Conservation (phyloP, 2,329 filamentous ascomycete genomes). For the Colletotrichum orbiculare region DNA sequence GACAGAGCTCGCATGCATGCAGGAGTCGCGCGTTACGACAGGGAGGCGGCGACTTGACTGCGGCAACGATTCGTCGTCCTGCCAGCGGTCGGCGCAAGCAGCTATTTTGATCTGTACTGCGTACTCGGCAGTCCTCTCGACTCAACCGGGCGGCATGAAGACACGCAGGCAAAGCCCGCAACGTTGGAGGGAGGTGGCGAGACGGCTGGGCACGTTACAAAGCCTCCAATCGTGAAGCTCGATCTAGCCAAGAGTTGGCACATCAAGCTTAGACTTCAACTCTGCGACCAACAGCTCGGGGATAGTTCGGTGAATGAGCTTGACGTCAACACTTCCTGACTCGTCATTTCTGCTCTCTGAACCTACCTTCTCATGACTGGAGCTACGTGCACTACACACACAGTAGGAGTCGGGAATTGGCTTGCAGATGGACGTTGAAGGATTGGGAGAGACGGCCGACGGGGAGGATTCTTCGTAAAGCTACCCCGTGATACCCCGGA, state of each 20-base stretch:
- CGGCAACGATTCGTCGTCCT: constrained; percentile 26
- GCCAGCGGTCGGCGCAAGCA: constrained; percentile 18
- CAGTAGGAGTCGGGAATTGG: constrained; percentile 9
- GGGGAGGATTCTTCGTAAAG: background rate
- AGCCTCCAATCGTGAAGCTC: constrained; percentile 26
- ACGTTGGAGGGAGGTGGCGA: constrained; percentile 27
- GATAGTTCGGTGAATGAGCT: constrained; percentile 33
- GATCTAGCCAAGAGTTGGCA: constrained; percentile 29
- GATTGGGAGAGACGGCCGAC: constrained; percentile 15
- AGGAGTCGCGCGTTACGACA: constrained; percentile 10
- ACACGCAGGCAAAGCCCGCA: constrained; percentile 16
- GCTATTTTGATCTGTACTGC: constrained; percentile 23
- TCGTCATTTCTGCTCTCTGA: constrained; percentile 12
- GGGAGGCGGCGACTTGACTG: constrained; percentile 8
- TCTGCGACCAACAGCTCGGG: constrained; percentile 27
- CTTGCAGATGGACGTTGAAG: constrained; percentile 20
- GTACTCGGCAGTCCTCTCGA: background rate
- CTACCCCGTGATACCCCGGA: constrained; percentile 30
- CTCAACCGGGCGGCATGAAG: constrained; percentile 18
- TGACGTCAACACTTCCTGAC: constrained; percentile 29
- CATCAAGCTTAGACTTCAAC: constrained; percentile 35
- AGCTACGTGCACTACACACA: constrained; percentile 5
- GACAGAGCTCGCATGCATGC: constrained; percentile 14
- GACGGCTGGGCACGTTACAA: constrained; percentile 15
- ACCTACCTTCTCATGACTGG: constrained; percentile 18